A percentile compares a stretch with the other conserved stretches of the same genome.
Evolutionary conservation across 257 asterid species (phyloP).

Genomic region (Eucommia ulmoides): DNA sequence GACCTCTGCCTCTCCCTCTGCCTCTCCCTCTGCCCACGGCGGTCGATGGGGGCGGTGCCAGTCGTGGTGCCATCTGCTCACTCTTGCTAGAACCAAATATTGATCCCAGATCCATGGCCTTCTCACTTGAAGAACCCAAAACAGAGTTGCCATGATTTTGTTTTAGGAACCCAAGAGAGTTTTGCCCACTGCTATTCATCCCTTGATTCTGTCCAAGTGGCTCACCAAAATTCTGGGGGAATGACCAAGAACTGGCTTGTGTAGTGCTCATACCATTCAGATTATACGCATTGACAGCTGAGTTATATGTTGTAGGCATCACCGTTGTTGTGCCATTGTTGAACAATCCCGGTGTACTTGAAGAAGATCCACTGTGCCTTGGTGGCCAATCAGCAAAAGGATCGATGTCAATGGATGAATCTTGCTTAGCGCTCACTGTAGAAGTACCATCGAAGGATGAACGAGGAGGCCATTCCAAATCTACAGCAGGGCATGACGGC

Average conservation of each 20-base stretch:
- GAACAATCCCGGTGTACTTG: conserved; percentile 27
- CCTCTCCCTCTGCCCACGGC: conserved; percentile 87
- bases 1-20: conserved; percentile 87
- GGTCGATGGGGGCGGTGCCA: conserved; percentile 87
- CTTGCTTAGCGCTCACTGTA: conserved; percentile 21
- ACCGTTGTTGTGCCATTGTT: conserved; percentile 33
- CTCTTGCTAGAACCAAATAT: conserved; percentile 64
- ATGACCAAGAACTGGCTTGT: conserved; percentile 59
- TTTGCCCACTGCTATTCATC: conserved; percentile 29
- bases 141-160: conserved; percentile 36
- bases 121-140: conserved; percentile 24
- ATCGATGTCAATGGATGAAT: conserved; percentile 40
- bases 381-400: conserved; percentile 98
- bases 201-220: conserved; percentile 47
- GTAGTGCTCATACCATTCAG: conserved; percentile 35
- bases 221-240: conserved; percentile 22
- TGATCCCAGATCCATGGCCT: conserved; percentile 56
- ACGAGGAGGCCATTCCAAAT: conserved; percentile 92
- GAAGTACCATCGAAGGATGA: conserved; percentile 29
- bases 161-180: conserved; percentile 50
- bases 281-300: conserved; percentile 17
- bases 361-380: conserved; percentile 37
- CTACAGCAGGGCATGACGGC: conserved; percentile 81
- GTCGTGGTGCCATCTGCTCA: conserved; percentile 62
- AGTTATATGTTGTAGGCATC: conserved; percentile 20